Conservation (phyloP, 768 basidiomycete species). For the Termitomyces sp. region DNA sequence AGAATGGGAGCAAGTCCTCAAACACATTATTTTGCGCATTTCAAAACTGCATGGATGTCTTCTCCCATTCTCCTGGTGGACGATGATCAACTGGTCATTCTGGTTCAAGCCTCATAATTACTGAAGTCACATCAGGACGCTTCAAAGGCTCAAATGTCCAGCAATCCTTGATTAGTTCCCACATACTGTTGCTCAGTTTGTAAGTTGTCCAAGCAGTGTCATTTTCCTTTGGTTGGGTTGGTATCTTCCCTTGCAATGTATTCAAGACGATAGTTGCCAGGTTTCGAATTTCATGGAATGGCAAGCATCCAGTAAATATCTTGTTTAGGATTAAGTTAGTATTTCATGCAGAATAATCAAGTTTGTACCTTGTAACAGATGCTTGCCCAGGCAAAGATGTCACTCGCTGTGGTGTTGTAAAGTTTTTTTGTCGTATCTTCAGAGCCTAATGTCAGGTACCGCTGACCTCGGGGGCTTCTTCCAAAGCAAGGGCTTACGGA, state of each 20-base stretch:
- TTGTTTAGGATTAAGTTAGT: neutral
- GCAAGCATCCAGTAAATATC: neutral
- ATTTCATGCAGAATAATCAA: neutral
- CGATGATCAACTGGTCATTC: neutral
- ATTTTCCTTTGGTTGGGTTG: neutral
- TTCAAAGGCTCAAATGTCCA: neutral
- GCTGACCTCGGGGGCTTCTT: too few relatives aligned
- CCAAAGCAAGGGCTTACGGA: too few relatives aligned
- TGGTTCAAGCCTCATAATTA: neutral
- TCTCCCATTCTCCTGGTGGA: neutral
- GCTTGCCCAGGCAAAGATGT: neutral
- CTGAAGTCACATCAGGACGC: neutral
- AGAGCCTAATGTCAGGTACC: too few relatives aligned
- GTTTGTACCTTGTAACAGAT: constrained; percentile 4
- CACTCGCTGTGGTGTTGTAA: neutral
- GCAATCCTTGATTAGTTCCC: too few relatives aligned
- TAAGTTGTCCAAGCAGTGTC: neutral
- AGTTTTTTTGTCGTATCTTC: neutral
- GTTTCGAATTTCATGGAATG: neutral
- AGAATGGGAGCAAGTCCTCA: neutral
- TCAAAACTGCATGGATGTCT: neutral
- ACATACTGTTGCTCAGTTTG: too few relatives aligned
- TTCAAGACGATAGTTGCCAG: neutral
- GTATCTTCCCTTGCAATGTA: neutral
- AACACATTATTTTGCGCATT: neutral